Evolutionary conservation across 2,329 filamentous ascomycete genomes (phyloP), one percentile per base, ranked within the genome.

Genomic region (Sordariomycetes sp.): DNA sequence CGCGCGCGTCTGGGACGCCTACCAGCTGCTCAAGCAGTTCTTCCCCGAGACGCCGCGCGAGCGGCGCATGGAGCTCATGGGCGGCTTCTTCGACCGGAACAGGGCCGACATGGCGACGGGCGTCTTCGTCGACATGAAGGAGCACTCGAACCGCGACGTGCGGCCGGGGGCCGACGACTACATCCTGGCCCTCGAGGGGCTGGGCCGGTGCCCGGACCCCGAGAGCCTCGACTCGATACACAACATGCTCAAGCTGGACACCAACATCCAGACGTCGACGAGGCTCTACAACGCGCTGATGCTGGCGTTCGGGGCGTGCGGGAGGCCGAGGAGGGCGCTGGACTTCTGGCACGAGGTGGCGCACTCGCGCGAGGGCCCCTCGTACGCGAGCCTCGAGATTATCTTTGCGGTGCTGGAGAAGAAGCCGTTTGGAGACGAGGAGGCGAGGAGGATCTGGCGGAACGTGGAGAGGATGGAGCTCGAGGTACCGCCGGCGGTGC

Each of bases 241-340:
- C 72, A 96, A 96, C 67, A 92, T 96, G 82, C 77, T 96, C 62
- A 97, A 96, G 72, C 85, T 96, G 68, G 94, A 99, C 68, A 79
- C 85, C n/a, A 80, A 82, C 50, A 78, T 97, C 42, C 84, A 91
- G 63, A 78, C 86, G 4, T 84, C 80, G 63, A 97, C 92, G 0
- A 76, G 75, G 57, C 75, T 97, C 2, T 82, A 86, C 63, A 97
- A 96, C 64, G 84, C 87, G 0, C 74, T 97, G 54, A 96, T 99
- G 84, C 76, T 94, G 13, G 91, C 89, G 0, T 92, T 95, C 66
- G 82, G 84, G 1, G 79, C 81, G 1, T 87, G 84, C 64, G 87
- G 81, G 7, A 76, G 84, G 61, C 76, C 86, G 0, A 71, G 78
- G 34, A 80, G 80, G 57, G 89, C 88, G 1, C 74, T 95, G 61